phyloP scores from a whole-genome alignment of 225 moss, liverwort and hornwort genomes.

The Marchantia paleacea region DNA sequence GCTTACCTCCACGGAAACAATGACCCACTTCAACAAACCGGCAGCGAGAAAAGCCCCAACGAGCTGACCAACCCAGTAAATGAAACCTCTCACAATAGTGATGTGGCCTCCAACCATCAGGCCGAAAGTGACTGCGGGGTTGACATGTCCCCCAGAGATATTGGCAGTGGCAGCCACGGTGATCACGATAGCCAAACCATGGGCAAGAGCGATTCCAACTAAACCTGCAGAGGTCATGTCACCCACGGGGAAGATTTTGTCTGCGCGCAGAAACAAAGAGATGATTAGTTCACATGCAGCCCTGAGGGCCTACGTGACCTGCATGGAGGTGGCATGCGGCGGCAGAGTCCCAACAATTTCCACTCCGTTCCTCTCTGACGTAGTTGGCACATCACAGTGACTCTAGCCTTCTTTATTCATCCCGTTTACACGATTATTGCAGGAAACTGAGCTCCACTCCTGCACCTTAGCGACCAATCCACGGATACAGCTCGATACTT shows the following conservation, averaged over 20 bases:
- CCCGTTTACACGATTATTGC: neutral
- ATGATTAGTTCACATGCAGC: no score
- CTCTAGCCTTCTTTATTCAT: no score
- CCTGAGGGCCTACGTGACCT: no score
- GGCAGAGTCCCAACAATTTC: no score
- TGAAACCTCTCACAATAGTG: constrained; percentile 53
- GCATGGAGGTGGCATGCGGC: no score
- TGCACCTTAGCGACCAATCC: neutral
- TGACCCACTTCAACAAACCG: neutral
- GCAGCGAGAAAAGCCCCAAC: constrained; percentile 28
- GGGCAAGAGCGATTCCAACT: constrained; percentile 50
- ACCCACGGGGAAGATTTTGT: constrained; percentile 42
- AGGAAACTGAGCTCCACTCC: neutral
- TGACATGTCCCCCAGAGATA: constrained; percentile 66
- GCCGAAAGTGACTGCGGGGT: constrained; percentile 62
- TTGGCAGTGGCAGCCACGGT: constrained; percentile 55
- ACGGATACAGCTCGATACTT: neutral
- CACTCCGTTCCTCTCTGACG: no score
- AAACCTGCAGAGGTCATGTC: constrained; percentile 45
- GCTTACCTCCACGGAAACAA: neutral
- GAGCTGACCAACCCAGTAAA: constrained; percentile 71
- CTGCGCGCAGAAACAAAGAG: neutral
- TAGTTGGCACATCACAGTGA: no score
- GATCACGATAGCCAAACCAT: constrained; percentile 50
- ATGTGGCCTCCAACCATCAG: constrained; percentile 62